Conservation (phyloP, 768 basidiomycete species). For the Gloeopeniophorella convolvens region DNA sequence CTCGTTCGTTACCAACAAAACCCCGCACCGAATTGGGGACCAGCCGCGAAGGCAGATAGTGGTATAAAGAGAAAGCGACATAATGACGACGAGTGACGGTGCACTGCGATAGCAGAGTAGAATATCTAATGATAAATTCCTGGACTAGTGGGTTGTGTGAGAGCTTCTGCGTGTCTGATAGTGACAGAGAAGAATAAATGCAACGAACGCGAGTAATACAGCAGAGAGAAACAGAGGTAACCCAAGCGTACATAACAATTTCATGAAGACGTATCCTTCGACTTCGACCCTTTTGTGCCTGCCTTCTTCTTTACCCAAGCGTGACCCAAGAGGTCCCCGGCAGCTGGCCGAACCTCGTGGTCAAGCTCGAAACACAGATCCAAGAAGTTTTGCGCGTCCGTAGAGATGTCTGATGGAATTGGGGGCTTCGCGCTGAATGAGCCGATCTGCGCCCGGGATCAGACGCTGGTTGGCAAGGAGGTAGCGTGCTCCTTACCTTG, state of each 20-base stretch:
- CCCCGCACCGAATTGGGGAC: slow-evolving; percentile 91
- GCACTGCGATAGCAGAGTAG: slow-evolving; percentile 20
- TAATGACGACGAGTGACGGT: slow-evolving; percentile 22
- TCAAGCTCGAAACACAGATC: slow-evolving; percentile 81
- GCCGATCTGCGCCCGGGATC: slow-evolving; percentile 60
- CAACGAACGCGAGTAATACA: background rate
- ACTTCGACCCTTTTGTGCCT: background rate
- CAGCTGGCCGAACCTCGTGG: slow-evolving; percentile 73
- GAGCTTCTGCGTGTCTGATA: background rate
- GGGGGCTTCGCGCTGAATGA: slow-evolving; percentile 79
- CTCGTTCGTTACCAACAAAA: slow-evolving; percentile 88
- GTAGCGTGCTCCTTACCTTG: slow-evolving; percentile 48
- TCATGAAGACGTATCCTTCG: slow-evolving; percentile 4
- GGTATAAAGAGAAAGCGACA: slow-evolving; percentile 40
- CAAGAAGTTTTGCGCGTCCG: slow-evolving; percentile 85
- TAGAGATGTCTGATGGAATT: slow-evolving; percentile 86
- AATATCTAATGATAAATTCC: slow-evolving; percentile 15
- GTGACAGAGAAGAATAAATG: background rate
- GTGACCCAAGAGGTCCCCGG: slow-evolving; percentile 67
- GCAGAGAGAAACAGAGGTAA: no score
- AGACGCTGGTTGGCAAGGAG: background rate
- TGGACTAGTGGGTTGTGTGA: no score
- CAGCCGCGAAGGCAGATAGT: slow-evolving; percentile 55
- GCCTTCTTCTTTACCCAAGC: slow-evolving; percentile 48
- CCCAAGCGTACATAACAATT: no score